Conservation (phyloP, 1,139 yeast species). For the Candida tetrigidarum region DNA sequence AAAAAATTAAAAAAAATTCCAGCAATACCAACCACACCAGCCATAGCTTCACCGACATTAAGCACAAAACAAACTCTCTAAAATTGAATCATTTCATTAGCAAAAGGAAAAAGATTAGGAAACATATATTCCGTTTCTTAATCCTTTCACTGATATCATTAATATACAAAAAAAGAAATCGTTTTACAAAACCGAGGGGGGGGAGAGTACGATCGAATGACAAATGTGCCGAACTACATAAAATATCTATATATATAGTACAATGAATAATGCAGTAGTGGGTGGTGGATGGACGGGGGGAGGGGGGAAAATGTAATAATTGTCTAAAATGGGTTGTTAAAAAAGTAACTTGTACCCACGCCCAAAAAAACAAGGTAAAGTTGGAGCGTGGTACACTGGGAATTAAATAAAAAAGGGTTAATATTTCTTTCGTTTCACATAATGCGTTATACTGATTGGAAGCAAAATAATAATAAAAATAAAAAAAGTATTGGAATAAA, state of each 20-base stretch:
- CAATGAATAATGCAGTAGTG: constrained; percentile 3
- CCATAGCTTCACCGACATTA: not conserved
- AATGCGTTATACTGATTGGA: constrained; percentile 4
- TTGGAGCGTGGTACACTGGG: not conserved
- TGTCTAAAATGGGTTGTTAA: not conserved
- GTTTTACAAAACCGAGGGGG: not conserved
- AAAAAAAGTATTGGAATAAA: constrained; percentile 1
- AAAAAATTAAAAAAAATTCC: not conserved
- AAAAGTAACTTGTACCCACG: not conserved
- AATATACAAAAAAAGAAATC: constrained; percentile 2
- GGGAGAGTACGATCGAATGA: not conserved
- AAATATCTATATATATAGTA: constrained; percentile 6
- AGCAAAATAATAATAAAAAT: not conserved
- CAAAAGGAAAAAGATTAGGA: not conserved
- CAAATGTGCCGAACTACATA: constrained; percentile 5
- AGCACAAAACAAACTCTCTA: constrained; percentile 1
- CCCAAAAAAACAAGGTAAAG: not conserved
- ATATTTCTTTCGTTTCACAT: constrained; percentile 4
- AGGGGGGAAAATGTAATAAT: not conserved
- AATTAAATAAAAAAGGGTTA: not conserved
- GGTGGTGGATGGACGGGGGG: not conserved
- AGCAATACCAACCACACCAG: not conserved
- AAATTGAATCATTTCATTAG: constrained; percentile 1
- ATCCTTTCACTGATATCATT: constrained; percentile 1
- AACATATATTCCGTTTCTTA: not conserved